Evolutionary conservation across 768 basidiomycete species (phyloP), one percentile per base, ranked within the genome.

Genomic region (Amanita phalloides): DNA sequence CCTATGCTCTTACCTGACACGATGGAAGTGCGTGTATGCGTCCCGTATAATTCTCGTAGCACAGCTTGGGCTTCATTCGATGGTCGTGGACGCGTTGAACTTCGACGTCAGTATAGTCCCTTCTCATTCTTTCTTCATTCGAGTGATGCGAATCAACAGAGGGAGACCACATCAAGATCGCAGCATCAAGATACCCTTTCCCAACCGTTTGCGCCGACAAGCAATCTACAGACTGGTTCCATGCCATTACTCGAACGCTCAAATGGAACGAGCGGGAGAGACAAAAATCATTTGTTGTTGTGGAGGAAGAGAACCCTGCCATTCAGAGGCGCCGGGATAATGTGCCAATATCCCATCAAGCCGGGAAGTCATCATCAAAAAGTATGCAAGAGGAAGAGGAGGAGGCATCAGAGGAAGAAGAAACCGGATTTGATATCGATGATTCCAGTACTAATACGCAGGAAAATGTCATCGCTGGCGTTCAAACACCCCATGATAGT

Each of bases 21-120:
- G 61, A 97, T 98, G 92, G 95, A 98, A 61, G 75, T 99, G 36
- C 83, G 96, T 3, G 90, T 99, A 32, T 97, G 95, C 60, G 96
- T 99, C n/a, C 96, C 96, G 7, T 98, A 91, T 72, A 97, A 98
- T 66, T 96, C 93, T 21, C 75, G 96, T 42, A 95, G 92, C 61
- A 99, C 95, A 0, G 96, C 96, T 6, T 99, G 96, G 96, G 96
- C 90, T 7, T 94, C 91, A 20, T 99, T 99, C 64, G 96, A 99
- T 62, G 96, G 96, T 20, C 82, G 96, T 42, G 96, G 96, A 1
- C 79, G 96, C 32, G 88, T 99, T 10, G 96, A 99, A 68, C 73
- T 98, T 21, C 89, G 89, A 68, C 96, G 95, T 95, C 61, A 62
- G 90, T 74, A 4, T 4, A 53, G 48, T 11, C 36, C 7, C 30